phyloP scores from a whole-genome alignment of 176 grass and related monocot genomes.

The Tillandsia leiboldiana region DNA sequence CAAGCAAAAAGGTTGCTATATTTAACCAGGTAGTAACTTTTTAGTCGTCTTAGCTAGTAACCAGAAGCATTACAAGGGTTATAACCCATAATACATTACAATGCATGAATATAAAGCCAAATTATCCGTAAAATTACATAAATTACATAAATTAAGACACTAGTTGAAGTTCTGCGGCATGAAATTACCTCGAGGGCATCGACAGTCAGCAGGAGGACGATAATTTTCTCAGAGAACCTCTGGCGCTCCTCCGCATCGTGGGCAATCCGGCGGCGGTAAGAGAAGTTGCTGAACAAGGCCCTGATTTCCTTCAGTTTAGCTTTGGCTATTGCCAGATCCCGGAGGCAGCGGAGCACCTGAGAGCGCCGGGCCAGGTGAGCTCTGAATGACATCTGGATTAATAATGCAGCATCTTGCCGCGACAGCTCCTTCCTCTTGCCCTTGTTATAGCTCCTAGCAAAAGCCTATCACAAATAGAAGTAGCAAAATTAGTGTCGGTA shows the following conservation, averaged over 20 bases:
- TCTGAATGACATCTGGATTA: slow-evolving; percentile 70
- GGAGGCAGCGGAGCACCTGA: slow-evolving; percentile 69
- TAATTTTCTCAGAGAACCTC: slow-evolving; percentile 82
- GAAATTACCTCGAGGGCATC: slow-evolving; percentile 68
- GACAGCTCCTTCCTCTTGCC: slow-evolving; percentile 72
- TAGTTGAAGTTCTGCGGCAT: neutral
- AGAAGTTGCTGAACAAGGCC: slow-evolving; percentile 63
- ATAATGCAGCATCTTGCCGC: slow-evolving; percentile 57
- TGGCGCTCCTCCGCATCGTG: slow-evolving; percentile 54
- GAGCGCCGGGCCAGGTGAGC: slow-evolving; percentile 75
- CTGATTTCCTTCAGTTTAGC: slow-evolving; percentile 83
- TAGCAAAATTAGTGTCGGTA: neutral
- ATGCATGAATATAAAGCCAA: neutral
- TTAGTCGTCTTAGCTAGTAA: neutral
- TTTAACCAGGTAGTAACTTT: too few relatives aligned
- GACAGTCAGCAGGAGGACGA: slow-evolving; percentile 76
- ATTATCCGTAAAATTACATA: neutral
- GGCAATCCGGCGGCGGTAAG: slow-evolving; percentile 35
- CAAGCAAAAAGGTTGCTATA: too few relatives aligned
- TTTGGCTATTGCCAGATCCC: slow-evolving; percentile 75
- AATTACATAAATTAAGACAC: neutral
- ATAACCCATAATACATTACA: slow-evolving; percentile 1
- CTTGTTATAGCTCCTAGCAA: slow-evolving; percentile 42
- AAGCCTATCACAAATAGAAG: slow-evolving; percentile 38
- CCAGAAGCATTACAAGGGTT: neutral